Conservation (phyloP, 768 basidiomycete genomes). For the Xerocomellus dryophilus region DNA sequence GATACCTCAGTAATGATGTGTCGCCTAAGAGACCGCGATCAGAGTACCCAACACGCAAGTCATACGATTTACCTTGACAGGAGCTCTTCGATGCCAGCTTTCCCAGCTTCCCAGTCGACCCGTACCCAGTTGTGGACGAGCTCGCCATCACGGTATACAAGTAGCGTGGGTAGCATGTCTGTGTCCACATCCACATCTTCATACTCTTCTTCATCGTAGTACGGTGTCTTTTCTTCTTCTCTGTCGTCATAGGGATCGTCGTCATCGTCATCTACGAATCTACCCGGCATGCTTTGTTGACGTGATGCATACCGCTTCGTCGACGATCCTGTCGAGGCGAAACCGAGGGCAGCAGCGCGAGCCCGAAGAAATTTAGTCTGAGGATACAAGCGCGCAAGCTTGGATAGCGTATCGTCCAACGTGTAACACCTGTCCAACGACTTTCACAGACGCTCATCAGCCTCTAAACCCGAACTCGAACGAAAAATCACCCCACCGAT, state of each 20-base stretch:
- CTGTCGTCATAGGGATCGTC: slow-evolving; percentile 48
- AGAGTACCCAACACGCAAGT: neutral
- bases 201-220: slow-evolving; percentile 41
- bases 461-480: neutral
- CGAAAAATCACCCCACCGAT: slow-evolving; percentile 47
- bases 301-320: slow-evolving; percentile 8
- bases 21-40: slow-evolving; percentile 14
- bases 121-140: slow-evolving; percentile 88
- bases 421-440: slow-evolving; percentile 71
- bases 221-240: slow-evolving; percentile 27
- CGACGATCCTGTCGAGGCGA: slow-evolving; percentile 44
- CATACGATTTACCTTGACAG: slow-evolving; percentile 48
- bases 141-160: slow-evolving; percentile 76
- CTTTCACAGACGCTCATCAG: slow-evolving; percentile 35
- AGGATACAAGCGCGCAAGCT: slow-evolving; percentile 65
- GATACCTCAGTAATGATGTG: slow-evolving; percentile 23
- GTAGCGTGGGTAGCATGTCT: slow-evolving; percentile 75
- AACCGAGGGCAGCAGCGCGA: slow-evolving; percentile 73
- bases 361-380: slow-evolving; percentile 80
- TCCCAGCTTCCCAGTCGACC: slow-evolving; percentile 81
- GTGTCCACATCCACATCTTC: slow-evolving; percentile 68
- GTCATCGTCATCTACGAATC: slow-evolving; percentile 29
- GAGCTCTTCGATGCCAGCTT: slow-evolving; percentile 64
- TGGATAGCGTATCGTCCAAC: slow-evolving; percentile 65
- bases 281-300: slow-evolving; percentile 23